phyloP scores from a whole-genome alignment of 768 basidiomycete species.

The Bullera alba region DNA sequence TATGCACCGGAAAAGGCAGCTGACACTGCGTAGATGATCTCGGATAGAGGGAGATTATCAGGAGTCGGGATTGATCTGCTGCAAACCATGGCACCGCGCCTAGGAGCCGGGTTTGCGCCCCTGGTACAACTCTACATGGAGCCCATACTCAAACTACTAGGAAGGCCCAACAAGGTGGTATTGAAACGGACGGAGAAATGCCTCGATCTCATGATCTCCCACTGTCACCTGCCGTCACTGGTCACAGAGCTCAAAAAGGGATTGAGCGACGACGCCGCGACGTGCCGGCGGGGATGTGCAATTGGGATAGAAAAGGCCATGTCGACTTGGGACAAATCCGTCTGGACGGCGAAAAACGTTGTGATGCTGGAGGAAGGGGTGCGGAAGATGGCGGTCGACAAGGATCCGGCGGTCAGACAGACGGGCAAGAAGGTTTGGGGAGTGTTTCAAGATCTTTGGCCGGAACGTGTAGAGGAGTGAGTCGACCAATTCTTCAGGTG shows the following conservation, averaged over 20 bases:
- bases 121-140: conserved; percentile 47
- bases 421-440: conserved; percentile 47
- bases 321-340: conserved; percentile 36
- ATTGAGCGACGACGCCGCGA: conserved; percentile 40
- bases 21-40: conserved; percentile 33
- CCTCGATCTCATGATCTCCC: conserved; percentile 42
- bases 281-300: conserved; percentile 35
- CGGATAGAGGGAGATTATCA: conserved; percentile 41
- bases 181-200: conserved; percentile 46
- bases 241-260: conserved; percentile 39
- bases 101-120: conserved; percentile 41
- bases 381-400: conserved; percentile 46
- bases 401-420: conserved; percentile 46
- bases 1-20: neutral
- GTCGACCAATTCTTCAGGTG: conserved; percentile 4
- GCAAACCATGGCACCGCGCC: conserved; percentile 45
- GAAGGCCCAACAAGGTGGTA: conserved; percentile 49
- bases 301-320: conserved; percentile 29
- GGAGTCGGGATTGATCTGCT: conserved; percentile 45
- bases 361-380: conserved; percentile 43
- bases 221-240: conserved; percentile 45
- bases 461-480: conserved; percentile 44
- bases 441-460: conserved; percentile 41
- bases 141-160: conserved; percentile 45
- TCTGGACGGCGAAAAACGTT: conserved; percentile 33